Base-by-base conservation (phyloP, 208 protist species). In the Kentomonas sorsogonicus region DNA sequence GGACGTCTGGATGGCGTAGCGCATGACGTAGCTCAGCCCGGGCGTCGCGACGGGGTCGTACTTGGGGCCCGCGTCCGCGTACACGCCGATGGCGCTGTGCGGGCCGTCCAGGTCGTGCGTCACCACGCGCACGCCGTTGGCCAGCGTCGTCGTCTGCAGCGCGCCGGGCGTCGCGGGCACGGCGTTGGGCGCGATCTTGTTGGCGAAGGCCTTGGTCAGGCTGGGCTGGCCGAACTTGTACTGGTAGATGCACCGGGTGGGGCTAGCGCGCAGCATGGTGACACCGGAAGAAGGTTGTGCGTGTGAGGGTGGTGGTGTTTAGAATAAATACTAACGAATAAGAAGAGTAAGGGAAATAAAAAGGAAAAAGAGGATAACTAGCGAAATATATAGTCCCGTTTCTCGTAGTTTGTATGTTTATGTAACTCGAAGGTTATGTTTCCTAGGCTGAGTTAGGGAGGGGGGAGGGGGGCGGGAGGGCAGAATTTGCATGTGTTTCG, bases 11-110 rank as follows among this genome's bases (percentile, higher is more conserved):
- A 93, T 68, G 15, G 83, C 80, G 58, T 78, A 89, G 52, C 86
- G 86, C 83, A 93, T 86, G 44, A 89, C 86, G 64, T 89, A 82
- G 70, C 81, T 91, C 16, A 93, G 69, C 20, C 83, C 86, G 1
- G 86, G 86, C 22, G 66, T 79, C 45, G 72, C 58, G 23, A 79
- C 56, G 25, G 86, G 82, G 67, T 93, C 86, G 64, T 81, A 90
- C 70, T 93, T 93, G 11, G 82, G 73, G 5, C 86, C 86, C 5
- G 83, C 80, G 54, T 89, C 73, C 44, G 78, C 79, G 66, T 87
- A 93, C 16, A 93, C 62, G 40, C 80, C 86, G 29, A 91, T 54
- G 27, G 72, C 69, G 52, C 69, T 76, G 20, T 83, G 74, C 10
- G 83, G 63, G 9, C 80, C 83, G 39, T 88, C 79, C 5, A 84